Base-by-base conservation (phyloP, 2,329 filamentous ascomycete species). In the Colletotrichum plurivorum region DNA sequence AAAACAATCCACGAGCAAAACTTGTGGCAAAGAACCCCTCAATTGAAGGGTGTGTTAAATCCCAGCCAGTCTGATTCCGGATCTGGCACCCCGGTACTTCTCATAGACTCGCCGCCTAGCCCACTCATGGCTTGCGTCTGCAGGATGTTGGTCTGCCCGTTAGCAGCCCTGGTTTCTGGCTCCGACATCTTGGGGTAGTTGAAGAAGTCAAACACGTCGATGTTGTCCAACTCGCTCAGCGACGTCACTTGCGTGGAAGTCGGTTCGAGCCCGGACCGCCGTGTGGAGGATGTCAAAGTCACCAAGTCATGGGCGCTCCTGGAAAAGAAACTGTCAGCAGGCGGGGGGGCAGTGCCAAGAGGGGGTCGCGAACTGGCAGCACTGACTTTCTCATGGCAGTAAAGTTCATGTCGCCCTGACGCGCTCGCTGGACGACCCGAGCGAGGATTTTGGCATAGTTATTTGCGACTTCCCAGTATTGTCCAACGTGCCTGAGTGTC, bases 161-260 rank as follows among this genome's bases (percentile, higher is more conserved):
- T 72, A 0, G 73, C 57, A 0, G 66, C 63, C 10, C 72, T 66
- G 22, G 22, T 18, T 27, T 51, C 51, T 31, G 64, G 64, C 36
- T 76, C 73, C 1, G 74, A 63, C 1, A 80, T 65, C 18, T 79
- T 80, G 13, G 82, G 82, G 49, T 80, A 82, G 25, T 84, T 83
- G 73, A 84, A 84, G 65, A 84, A 84, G 71, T 83, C 82, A 52
- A 84, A 84, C 3, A 84, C 76, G 27, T 84, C 82, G 20, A 84
- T 82, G 52, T 79, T 80, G 67, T 84, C 82, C 2, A 84, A 75
- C 64, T 84, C 82, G 69, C 75, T 78, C 5, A 81, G 75, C 0
- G 82, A 79, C 4, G 80, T 79, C 2, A 76, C 72, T 49, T 81
- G 81, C 0, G 80, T 80, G 16, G 80, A 80, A 5, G 79, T 81